Base-by-base conservation (phyloP, 345 rosid genomes). In the Eucalyptus tenuipes region DNA sequence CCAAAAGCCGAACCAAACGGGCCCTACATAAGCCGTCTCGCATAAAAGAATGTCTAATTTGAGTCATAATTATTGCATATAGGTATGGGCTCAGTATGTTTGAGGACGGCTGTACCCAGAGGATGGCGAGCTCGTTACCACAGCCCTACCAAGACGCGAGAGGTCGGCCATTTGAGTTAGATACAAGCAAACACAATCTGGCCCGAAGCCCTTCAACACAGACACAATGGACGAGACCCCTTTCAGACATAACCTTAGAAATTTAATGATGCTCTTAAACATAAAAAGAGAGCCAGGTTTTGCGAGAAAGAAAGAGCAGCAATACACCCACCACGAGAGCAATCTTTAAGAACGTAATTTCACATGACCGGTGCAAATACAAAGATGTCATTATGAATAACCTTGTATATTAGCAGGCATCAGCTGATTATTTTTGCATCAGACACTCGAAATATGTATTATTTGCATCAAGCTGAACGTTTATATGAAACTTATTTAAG, bases 41-140 rank as follows among this genome's bases (percentile, higher is more conserved):
- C 5, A 0, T 64, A 13, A n/a, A 59, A 1, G 3, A 71, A 18
- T 10, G 8, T 71, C 2, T 10, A 40, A 13, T 18, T 71, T 71
- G 2, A 71, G 45, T 71, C 4, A 10, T 71, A 33, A 22, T 37
- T 33, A 33, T 1, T 18, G 8, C 82, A 10, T 18, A 37, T 10
- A 71, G 33, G 44, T 1, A 75, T 37, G 45, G 45, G 9, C 27
- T 10, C 47, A 7, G 47, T 37, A 75, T 75, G 82, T 11, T 75
- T 0, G 0, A 10, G 82, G 25, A 18, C 3, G 15, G 27, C 82
- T 75, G 1, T 6, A 10, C 82, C 80, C 24, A 33, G 0, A 68
- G 24, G 25, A 33, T 68, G 82, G 45, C 8, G 1, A 37, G 27
- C 82, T 75, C 5, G 2, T 71, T 37, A 20, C 27, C 27, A 24